Evolutionary conservation across 495 filamentous ascomycete species (phyloP).

Genomic region (Lophiotrema nucula): DNA sequence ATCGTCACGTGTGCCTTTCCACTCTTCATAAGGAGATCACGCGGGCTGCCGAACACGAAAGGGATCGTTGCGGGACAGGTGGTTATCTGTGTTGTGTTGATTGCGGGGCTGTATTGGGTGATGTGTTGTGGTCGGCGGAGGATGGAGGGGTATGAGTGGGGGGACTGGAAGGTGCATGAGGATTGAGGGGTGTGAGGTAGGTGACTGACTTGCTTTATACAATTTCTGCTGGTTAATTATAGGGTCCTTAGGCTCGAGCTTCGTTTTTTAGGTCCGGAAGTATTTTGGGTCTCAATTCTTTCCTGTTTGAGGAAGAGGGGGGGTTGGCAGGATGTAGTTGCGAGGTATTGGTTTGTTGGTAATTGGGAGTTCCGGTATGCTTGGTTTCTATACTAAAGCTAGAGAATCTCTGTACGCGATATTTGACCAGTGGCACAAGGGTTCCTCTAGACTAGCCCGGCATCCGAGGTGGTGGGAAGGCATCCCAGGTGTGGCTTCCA

Average conservation of each 20-base stretch:
- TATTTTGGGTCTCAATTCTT: too few relatives aligned
- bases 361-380: too few relatives aligned
- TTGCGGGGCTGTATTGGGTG: background rate
- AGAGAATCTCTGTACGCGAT: too few relatives aligned
- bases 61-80: background rate
- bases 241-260: background rate
- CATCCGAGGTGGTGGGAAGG: too few relatives aligned
- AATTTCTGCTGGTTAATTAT: background rate
- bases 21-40: background rate
- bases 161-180: conserved; percentile 32
- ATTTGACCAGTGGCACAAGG: too few relatives aligned
- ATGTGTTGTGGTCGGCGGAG: conserved; percentile 11
- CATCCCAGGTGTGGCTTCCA: too few relatives aligned
- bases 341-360: too few relatives aligned
- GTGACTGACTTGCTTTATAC: background rate
- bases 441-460: too few relatives aligned
- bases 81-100: background rate
- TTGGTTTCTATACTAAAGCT: too few relatives aligned
- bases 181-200: conserved; percentile 2
- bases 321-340: too few relatives aligned
- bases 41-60: background rate
- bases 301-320: too few relatives aligned
- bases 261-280: background rate
- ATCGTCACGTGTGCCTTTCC: background rate
- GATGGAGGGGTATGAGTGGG: conserved; percentile 33